A percentile compares a stretch with the other conserved stretches of the same genome.
Conservation (phyloP, 495 filamentous ascomycete species). For the Xylaria longipes region DNA sequence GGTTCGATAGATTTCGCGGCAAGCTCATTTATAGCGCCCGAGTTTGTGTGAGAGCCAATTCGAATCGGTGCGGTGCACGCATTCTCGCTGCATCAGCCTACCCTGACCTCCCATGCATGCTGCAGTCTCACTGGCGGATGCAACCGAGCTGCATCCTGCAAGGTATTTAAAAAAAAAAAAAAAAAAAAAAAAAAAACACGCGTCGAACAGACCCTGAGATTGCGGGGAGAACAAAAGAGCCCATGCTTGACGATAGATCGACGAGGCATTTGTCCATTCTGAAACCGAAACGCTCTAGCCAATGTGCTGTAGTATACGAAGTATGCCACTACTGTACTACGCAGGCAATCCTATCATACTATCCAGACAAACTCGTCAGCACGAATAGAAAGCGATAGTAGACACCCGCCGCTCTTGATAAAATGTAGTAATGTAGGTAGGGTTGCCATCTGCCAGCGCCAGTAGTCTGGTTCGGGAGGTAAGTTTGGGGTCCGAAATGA, state of each 20-base stretch:
- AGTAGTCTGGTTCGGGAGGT: constrained; percentile 8
- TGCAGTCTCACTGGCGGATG: constrained; percentile 12
- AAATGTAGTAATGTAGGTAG: background rate
- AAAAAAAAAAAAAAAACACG: too few species aligned
- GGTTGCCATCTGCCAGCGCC: background rate
- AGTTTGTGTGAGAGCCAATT: background rate
- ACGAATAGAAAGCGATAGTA: background rate
- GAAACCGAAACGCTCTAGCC: background rate
- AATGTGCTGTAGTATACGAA: background rate
- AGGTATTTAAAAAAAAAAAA: background rate
- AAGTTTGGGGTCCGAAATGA: background rate
- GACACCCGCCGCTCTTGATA: background rate
- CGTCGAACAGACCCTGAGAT: background rate
- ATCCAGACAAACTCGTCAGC: background rate
- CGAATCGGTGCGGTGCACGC: background rate
- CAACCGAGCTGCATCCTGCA: constrained; percentile 24
- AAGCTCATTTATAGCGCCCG: too few species aligned
- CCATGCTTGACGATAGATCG: background rate
- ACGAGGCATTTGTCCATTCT: background rate
- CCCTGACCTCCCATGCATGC: background rate
- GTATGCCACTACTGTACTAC: too few species aligned
- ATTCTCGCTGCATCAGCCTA: background rate
- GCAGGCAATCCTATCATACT: background rate
- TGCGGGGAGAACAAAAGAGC: background rate
- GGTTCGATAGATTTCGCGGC: background rate